A percentile compares a stretch with the other conserved stretches of the same genome.
Conservation (phyloP, 768 basidiomycete species). For the Phaffia tasmanica region DNA sequence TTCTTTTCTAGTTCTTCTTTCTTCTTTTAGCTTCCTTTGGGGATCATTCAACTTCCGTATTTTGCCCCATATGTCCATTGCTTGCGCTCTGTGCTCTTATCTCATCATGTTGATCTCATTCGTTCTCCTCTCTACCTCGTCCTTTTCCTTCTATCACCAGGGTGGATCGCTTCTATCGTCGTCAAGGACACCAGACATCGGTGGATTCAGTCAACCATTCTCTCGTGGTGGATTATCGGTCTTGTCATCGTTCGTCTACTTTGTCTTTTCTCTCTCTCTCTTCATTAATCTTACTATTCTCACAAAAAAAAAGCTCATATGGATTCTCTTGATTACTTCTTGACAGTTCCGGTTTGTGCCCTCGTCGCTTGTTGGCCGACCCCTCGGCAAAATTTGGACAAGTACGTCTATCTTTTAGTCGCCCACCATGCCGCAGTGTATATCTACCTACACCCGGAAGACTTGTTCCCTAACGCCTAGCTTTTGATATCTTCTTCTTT, state of each 20-base stretch:
- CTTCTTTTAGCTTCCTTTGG: background rate
- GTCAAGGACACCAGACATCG: constrained; percentile 14
- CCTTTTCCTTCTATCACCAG: background rate
- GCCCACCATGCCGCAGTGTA: constrained; percentile 35
- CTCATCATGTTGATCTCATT: background rate
- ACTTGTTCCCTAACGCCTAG: background rate
- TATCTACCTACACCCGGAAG: background rate
- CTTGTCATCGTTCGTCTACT: constrained; percentile 2
- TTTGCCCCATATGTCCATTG: background rate
- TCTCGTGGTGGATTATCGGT: constrained; percentile 67
- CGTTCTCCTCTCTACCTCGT: background rate
- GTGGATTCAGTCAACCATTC: constrained; percentile 65
- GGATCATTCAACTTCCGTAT: background rate
- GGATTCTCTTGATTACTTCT: background rate
- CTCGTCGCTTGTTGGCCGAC: constrained; percentile 55
- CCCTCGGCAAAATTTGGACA: constrained; percentile 61
- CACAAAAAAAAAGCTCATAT: constrained; percentile 9
- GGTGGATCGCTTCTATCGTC: constrained; percentile 19
- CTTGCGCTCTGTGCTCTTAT: background rate
- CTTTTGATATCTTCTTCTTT: background rate
- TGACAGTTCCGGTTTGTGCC: constrained; percentile 31
- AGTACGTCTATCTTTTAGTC: too few relatives aligned
- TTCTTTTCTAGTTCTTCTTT: background rate
- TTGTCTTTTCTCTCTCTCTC: constrained; percentile 32
- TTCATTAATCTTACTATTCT: constrained; percentile 10